Base-by-base conservation (phyloP, 257 asterid species). In the Petrea volubilis region DNA sequence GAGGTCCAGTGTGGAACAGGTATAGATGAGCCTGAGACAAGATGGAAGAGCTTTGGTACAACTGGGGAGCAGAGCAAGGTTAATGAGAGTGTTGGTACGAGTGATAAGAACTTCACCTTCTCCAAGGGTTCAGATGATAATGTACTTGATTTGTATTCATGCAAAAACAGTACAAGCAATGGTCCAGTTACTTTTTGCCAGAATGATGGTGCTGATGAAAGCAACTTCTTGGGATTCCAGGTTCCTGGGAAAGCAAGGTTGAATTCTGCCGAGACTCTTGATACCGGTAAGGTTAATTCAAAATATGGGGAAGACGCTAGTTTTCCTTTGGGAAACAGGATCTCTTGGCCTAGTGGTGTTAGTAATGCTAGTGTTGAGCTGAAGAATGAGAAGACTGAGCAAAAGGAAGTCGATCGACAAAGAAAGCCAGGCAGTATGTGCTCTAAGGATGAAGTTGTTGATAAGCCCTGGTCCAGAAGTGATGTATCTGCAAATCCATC, bases 1-100 rank as follows among this genome's bases (percentile, higher is more conserved):
- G 99, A 91, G 82, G 92, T 94, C 28, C 95, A 88, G 82, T 87
- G 88, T 58, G 95, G 91, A 34, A 68, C 79, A 2, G 91, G 79
- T 73, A 77, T 66, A 71, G 83, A 86, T 65, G 97, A 84, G 71
- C 61, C 84, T 4, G 96, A 85, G 43, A 65, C 47, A 74, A 87
- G 81, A 73, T 81, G 86, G 93, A 84, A 81, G 60, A 78, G 77
- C 74, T 73, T 70, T 72, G 82, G 82, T 68, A 49, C 72, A 61
- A 58, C 67, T 43, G 89, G 80, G 56, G 90, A 81, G 74, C 83
- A 78, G 72, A 81, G 64, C 59, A 85, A 85, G 83, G 76, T 71
- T 60, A 72, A 73, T 57, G 95, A 72, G 74, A 73, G 83, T 13
- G 79, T 72, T 65, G 91, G 84, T 74, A 63, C 82, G 15, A 82